Evolutionary conservation across 2,329 filamentous ascomycete genomes (phyloP), one percentile per base, ranked within the genome.

Genomic region (Fusarium robinianum): DNA sequence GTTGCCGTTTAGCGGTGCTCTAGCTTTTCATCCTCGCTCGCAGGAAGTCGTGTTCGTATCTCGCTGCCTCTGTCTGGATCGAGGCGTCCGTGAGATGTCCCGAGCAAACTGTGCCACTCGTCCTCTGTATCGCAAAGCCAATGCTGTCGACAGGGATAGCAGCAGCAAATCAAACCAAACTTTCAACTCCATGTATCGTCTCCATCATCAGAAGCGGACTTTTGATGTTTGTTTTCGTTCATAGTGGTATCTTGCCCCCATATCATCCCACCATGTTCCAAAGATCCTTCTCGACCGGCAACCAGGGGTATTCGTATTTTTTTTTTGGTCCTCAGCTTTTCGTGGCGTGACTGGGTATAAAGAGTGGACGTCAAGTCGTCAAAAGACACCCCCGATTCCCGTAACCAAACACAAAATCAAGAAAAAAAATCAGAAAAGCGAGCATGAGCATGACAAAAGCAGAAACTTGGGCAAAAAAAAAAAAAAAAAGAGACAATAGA

Each of bases 271-370:
- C 45, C 52, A 46, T 53, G 42, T 50, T 48, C 52, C 52, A 58
- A 50, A 51, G 44, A 50, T 62, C 53, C 42, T 55, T 58, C 49
- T 57, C 42, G 40, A 41, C 53, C 48, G 36, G 51, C 47, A 59
- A 58, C 56, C 49, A 58, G 55, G 64, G 66, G 64, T 68, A 68
- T 68, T 64, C 58, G 58, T 64, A 51, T 48, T 58, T 46, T 56
- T 58, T 61, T 55, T 55, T 64, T 58, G 49, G 47, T 63, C 51
- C 57, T 57, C 51, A 60, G 57, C 59, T 57, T 63, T 62, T 58
- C 55, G 51, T 60, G 53, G 49, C 61, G 53, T 55, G 57, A 54
- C 52, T 62, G 66, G 65, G 66, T 68, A 67, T 68, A 68, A 60
- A 53, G 60, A 62, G 57, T 58, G 59, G 52, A 58, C 59, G 56